Conservation (phyloP, 2,329 filamentous ascomycete genomes). For the Penicillium sp. region DNA sequence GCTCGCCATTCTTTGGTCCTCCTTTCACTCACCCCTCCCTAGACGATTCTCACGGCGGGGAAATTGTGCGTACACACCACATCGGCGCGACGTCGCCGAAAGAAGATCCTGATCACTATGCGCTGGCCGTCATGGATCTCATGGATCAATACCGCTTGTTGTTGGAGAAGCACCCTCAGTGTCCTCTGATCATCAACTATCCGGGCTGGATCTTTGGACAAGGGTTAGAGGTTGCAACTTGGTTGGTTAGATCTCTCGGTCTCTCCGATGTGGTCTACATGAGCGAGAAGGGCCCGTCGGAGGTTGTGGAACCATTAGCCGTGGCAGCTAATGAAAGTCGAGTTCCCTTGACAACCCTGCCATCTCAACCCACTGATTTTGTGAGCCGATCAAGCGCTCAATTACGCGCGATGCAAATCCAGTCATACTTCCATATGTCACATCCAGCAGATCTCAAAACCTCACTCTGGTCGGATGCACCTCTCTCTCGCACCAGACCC, state of each 20-base stretch:
- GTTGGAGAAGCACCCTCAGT: conserved; percentile 39
- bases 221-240: conserved; percentile 48
- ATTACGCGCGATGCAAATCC: conserved; percentile 55
- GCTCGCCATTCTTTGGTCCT: conserved; percentile 52
- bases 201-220: conserved; percentile 55
- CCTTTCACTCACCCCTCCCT: conserved; percentile 52
- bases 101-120: conserved; percentile 56
- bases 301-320: conserved; percentile 43
- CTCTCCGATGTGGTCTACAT: conserved; percentile 54
- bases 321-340: conserved; percentile 37
- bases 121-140: conserved; percentile 52
- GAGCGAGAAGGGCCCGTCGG: conserved; percentile 47
- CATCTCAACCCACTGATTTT: conserved; percentile 45
- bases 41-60: conserved; percentile 34
- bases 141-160: conserved; percentile 47
- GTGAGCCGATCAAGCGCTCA: conserved; percentile 50
- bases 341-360: conserved; percentile 45
- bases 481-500: conserved; percentile 46
- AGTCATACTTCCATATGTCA: conserved; percentile 57
- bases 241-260: conserved; percentile 46
- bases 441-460: conserved; percentile 27
- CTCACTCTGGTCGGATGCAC: conserved; percentile 45
- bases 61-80: conserved; percentile 50
- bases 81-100: conserved; percentile 53
- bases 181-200: conserved; percentile 55